Evolutionary conservation across 31 red algal genomes (phyloP), one percentile per base, ranked within the genome.

Genomic region (Porphyra umbilicalis): DNA sequence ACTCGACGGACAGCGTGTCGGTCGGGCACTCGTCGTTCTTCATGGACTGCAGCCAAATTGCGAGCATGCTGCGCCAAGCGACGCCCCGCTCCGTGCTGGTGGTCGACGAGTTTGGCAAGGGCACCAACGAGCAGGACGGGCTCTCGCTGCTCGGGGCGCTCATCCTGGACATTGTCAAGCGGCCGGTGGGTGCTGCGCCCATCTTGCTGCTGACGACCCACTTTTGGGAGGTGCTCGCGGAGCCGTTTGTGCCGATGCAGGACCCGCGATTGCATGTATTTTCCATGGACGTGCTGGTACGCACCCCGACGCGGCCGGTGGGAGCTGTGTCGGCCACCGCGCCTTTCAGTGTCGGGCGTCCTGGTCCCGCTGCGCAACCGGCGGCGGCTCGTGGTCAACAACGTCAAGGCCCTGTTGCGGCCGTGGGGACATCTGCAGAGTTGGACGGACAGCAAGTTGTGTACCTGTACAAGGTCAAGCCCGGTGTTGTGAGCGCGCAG

Each of bases 41-140:
- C 42, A 84, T 82, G 9, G 96, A 98, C 77, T 87, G 92, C 32
- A 84, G 81, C 46, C 89, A 98, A 87, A 89, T 94, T 67, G 89
- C 96, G 0, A 40, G 36, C 83, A 90, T 94, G 86, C 77, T 94
- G 33, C 40, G 36, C 18, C 42, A 35, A 34, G 34, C 77, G 35
- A 89, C 87, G 25, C 38, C 25, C 8, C 33, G 32, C 33, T 84
- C 81, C 34, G 77, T 98, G 37, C 82, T 91, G 67, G 44, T 98
- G 6, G 57, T 98, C 2, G 96, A 98, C 81, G 96, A 98, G 79
- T 98, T 92, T 83, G 96, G 96, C 68, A 94, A 94, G 82, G 96
- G 96, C 39, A 98, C 96, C 0, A 39, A 80, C 16, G 92, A 90
- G 77, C 80, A 77, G 33, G 87, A 92, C 39, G 96, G 93, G n/a